Base-by-base conservation (phyloP, 768 basidiomycete species). In the Lyophyllum decastes region DNA sequence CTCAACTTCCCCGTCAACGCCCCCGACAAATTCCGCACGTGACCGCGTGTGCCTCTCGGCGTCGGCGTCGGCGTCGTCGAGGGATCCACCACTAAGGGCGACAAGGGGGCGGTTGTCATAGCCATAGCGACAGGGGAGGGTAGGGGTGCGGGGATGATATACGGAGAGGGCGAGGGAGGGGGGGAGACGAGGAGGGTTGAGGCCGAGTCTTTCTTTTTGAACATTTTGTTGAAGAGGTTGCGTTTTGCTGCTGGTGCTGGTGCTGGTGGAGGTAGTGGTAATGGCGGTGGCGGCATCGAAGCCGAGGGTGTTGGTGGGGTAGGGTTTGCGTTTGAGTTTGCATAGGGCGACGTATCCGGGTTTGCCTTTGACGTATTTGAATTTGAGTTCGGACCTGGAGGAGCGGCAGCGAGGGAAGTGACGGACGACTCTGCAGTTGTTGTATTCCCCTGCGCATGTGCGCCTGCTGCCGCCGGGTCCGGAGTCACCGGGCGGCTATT, bases 211-310 rank as follows among this genome's bases (percentile, higher is more conserved):
- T 66, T 59, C n/a, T 80, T 83, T 67, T 82, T 88, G 77, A 93
- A 93, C 33, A 92, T 72, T 66, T 82, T 88, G 25, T 86, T 80
- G 61, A 92, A 89, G 19, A 93, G 81, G 60, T 83, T 87, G 21
- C 83, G 74, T 58, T 86, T 82, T 57, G 35, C 35, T 7, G 35
- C 2, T 38, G 35, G 35, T 4, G 35, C n/a, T n/a, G n/a, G 30
- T 30, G 30, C 5, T 30, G 4, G 30, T 30, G 35, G 68, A 54
- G 4, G 64, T 52, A 7, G 54, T 30, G 44, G 61, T 40, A 26
- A 59, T 19, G 45, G 40, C 19, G 55, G 52, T 38, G 50, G 24
- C 4, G 35, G 53, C 4, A 40, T 52, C 14, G 58, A 44, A 2
- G 24, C n/a, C 7, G 55, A 21, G 0, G 57, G 27, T 9, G 51